A percentile compares a stretch with the other conserved stretches of the same genome.
phyloP scores from a whole-genome alignment of 768 basidiomycete genomes.

The Calocera viscosa region DNA sequence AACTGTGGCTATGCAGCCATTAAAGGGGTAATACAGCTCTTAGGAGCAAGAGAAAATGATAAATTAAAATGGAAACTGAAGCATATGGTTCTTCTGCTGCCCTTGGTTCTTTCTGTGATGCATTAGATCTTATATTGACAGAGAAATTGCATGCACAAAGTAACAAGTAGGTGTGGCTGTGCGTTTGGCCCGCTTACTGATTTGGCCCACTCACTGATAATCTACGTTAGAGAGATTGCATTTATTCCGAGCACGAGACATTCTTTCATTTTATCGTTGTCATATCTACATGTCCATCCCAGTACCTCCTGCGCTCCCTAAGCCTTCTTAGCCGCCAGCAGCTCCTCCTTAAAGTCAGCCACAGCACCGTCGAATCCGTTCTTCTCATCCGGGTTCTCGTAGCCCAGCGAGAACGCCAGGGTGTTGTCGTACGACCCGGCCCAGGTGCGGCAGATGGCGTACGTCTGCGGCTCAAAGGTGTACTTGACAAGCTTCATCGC shows the following conservation, averaged over 20 bases:
- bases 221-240: not conserved
- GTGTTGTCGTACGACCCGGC: constrained; percentile 36
- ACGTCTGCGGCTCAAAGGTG: constrained; percentile 34
- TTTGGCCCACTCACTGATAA: not conserved
- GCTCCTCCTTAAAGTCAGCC: constrained; percentile 6
- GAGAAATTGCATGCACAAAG: too few species aligned
- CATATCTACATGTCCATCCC: constrained; percentile 3
- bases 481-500: constrained; percentile 38
- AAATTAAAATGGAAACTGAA: too few species aligned
- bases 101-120: too few species aligned
- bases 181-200: too few species aligned
- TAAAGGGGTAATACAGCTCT: too few species aligned
- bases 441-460: constrained; percentile 39
- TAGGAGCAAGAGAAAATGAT: too few species aligned
- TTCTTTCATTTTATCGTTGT: not conserved
- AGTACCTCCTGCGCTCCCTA: not conserved
- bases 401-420: constrained; percentile 35
- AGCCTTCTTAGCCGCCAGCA: constrained; percentile 4
- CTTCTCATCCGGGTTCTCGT: constrained; percentile 17
- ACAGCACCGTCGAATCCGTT: constrained; percentile 2
- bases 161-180: too few species aligned
- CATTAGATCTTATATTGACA: too few species aligned
- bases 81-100: too few species aligned
- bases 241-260: not conserved
- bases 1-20: too few species aligned